Conservation (phyloP, 495 filamentous ascomycete species). For the Delitschia confertaspora region DNA sequence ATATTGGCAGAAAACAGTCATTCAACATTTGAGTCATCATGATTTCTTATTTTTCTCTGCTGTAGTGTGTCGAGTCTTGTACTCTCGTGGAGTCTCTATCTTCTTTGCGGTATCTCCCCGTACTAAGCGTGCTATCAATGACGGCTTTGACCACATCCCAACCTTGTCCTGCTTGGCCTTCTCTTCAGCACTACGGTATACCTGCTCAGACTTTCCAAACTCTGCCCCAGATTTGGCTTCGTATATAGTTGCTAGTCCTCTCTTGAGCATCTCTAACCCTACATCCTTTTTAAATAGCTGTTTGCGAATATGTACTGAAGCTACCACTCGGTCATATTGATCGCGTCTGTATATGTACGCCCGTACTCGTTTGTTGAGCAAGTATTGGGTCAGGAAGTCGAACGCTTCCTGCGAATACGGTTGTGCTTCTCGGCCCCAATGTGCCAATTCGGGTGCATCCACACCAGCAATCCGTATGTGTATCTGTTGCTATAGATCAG, state of each 20-base stretch:
- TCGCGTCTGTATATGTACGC: conserved; percentile 73
- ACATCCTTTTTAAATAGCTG: conserved; percentile 62
- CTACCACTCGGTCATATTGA: conserved; percentile 87
- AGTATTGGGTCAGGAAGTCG: conserved; percentile 62
- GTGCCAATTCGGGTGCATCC: conserved; percentile 85
- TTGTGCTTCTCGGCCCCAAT: conserved; percentile 83
- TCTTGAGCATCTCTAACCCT: conserved; percentile 77
- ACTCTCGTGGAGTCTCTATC: conserved; percentile 76
- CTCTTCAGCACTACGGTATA: conserved; percentile 63
- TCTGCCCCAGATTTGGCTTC: conserved; percentile 83
- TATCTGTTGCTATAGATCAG: conserved; percentile 50
- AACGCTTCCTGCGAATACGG: conserved; percentile 74
- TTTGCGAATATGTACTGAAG: conserved; percentile 65
- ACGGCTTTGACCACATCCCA: conserved; percentile 63
- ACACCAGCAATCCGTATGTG: conserved; percentile 82
- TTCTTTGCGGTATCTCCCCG: conserved; percentile 33
- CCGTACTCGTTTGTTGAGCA: conserved; percentile 66
- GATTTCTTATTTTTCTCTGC: conserved; percentile 40
- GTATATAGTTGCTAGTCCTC: conserved; percentile 79
- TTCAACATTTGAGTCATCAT: conserved; percentile 4
- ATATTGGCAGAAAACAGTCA: too few relatives aligned
- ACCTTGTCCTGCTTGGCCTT: conserved; percentile 56
- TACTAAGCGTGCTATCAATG: conserved; percentile 19
- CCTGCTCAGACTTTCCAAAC: conserved; percentile 60
- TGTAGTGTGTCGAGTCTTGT: conserved; percentile 60